Evolutionary conservation across 1,139 yeast species (phyloP), one percentile per base, ranked within the genome.

Genomic region (Scheffersomyces stambukii): DNA sequence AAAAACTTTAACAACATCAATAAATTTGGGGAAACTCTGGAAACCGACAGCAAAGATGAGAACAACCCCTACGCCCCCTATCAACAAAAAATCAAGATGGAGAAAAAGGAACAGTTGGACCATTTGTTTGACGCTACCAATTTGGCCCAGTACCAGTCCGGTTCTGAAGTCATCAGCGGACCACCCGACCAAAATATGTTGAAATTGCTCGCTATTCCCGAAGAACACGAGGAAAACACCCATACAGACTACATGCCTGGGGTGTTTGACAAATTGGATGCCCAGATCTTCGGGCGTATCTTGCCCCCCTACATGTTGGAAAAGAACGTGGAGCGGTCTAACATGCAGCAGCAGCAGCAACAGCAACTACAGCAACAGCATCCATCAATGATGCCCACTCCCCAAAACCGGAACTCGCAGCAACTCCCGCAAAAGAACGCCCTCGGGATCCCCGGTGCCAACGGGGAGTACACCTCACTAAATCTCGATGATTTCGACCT

Each of bases 231-330:
- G 23, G 31, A 31, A 21, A 34, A 37, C 18, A 29, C 36, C 10
- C 27, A 29, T 5, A 28, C 37, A 12, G 35, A 40, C 28, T 83
- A 83, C 45, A 67, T 81, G 35, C 86, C 91, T 2, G 93, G 94
- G 4, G 80, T 82, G 12, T 80, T 85, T 66, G 95, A 85, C 52
- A 81, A 80, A 42, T 59, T 85, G 26, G 95, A 86, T 52, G 75
- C 85, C 37, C 91, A 84, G 48, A 70, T 86, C 9, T 85, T 86
- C 60, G 95, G 95, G 1, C 64, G 83, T 29, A 79, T 81, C 43
- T 52, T 85, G 31, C 95, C 95, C 4, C 93, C 94, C 1, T 84
- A 83, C 46, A 83, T 83, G 93, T 54, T 75, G 36, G 70, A 68
- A 35, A 54, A 55, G 30, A 61, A 54, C 32, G 42, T n/a, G n/a